Percentiles rank a stretch among this genome's conserved stretches.
Conservation (phyloP, 2,329 filamentous ascomycete species). For the Fusarium sulawesiense region DNA sequence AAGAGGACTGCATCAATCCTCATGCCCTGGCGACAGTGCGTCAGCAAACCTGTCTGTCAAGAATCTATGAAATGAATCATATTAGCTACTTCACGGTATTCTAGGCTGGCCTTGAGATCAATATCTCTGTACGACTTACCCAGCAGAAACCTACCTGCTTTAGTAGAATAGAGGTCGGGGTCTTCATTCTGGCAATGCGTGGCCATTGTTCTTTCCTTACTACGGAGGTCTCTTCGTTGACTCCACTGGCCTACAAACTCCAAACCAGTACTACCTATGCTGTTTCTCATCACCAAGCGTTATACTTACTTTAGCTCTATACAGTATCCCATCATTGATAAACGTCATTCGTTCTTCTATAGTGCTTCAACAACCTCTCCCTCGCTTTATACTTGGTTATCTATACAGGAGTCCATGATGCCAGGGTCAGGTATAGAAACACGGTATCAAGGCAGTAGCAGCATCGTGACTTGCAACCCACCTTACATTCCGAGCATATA, state of each 20-base stretch:
- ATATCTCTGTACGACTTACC: background rate
- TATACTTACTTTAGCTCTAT: background rate
- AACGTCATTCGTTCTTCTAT: background rate
- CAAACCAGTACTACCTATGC: background rate
- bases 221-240: background rate
- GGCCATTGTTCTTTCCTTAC: background rate
- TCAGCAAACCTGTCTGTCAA: background rate
- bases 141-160: background rate
- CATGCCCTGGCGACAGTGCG: background rate
- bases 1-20: background rate
- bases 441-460: background rate
- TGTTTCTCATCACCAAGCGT: background rate
- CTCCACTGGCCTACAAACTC: background rate
- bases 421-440: background rate
- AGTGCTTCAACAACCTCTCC: background rate
- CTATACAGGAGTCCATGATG: background rate
- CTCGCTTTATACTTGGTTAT: background rate
- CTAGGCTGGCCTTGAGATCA: background rate
- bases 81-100: background rate
- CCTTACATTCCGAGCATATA: background rate
- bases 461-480: background rate
- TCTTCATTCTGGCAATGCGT: background rate
- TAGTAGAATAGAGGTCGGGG: background rate
- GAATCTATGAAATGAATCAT: background rate
- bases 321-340: background rate